Base-by-base conservation (phyloP, 129 eudicot genomes). In the Kitagawia praeruptora region DNA sequence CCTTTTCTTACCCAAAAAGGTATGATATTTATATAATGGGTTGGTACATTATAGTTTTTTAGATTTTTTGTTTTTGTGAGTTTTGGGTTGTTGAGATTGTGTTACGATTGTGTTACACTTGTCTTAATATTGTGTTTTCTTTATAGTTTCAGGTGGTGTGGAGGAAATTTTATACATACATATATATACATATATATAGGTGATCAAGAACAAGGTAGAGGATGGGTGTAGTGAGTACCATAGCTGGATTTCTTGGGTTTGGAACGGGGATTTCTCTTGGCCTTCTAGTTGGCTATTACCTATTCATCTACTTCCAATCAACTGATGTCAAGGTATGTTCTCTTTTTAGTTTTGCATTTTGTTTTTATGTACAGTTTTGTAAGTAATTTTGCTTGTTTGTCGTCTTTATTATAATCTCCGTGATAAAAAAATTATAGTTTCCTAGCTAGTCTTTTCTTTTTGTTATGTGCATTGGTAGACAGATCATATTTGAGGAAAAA, bases 201-300 rank as follows among this genome's bases (percentile, higher is more conserved):
- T 76, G 78, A 78, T 84, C 72, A 77, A 67, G 70, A 77, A 74
- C 37, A 83, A 54, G 80, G 51, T 51, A 42, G 75, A 72, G 83
- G 64, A 93, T 93, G 98, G 98, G 98, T 72, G 79, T 93, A 19
- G 70, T 93, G 74, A 93, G 94, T 83, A 84, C 97, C 40, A 78
- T 89, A 18, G 51, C 88, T 84, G 94, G 98, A 38, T 58, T 79
- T 70, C 81, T 87, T 38, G 98, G 98, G 77, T 93, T 93, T 80
- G 98, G 95, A 46, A n/a, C 89, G n/a, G 98, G 98, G 80, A 79
- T 82, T 39, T 3, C 73, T 61, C 28, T 89, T 80, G 98, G 98
- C 40, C 84, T 93, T 80, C 84, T 84, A 45, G 83, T 91, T 82
- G 98, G 98, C 27, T 93, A 89, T 85, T 93, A 81, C 78, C 64